These are phyloP conservation scores for Magnusiomyces tetraspermus DNA, from an alignment of 1,139 yeast species.

Conservation along the genomic window DNA sequence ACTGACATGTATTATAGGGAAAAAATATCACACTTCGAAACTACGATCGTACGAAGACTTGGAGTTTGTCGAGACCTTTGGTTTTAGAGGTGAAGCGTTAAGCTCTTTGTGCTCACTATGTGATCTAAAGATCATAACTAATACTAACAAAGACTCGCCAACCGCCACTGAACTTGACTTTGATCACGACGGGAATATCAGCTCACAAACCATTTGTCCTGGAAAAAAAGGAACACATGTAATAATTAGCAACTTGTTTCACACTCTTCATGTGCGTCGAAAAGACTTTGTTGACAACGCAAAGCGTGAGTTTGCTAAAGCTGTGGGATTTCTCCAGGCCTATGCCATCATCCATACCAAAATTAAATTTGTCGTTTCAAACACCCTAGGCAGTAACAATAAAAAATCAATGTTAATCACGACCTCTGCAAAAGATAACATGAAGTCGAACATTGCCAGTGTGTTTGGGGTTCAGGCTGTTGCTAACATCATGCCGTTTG, in stretches of 20 bases:
- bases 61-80: slow-evolving; percentile 33
- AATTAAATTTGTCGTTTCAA: slow-evolving; percentile 49
- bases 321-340: slow-evolving; percentile 52
- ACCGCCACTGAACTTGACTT: slow-evolving; percentile 47
- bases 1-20: slow-evolving; percentile 25
- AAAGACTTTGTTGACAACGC: slow-evolving; percentile 61
- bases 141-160: slow-evolving; percentile 44
- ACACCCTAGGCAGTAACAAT: slow-evolving; percentile 26
- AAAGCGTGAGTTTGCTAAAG: slow-evolving; percentile 63
- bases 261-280: slow-evolving; percentile 51
- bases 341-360: slow-evolving; percentile 55
- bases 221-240: slow-evolving; percentile 47
- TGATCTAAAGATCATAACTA: slow-evolving; percentile 45
- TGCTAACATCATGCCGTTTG: slow-evolving; percentile 40
- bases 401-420: slow-evolving; percentile 22
- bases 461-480: slow-evolving; percentile 62
- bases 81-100: slow-evolving; percentile 35
- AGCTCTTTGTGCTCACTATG: slow-evolving; percentile 32
- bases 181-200: slow-evolving; percentile 44
- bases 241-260: slow-evolving; percentile 43
- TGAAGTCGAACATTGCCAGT: slow-evolving; percentile 50
- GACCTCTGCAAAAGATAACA: slow-evolving; percentile 40
- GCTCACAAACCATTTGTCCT: slow-evolving; percentile 31
- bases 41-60: slow-evolving; percentile 48
- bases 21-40: slow-evolving; percentile 77